Conservation (phyloP, 73 alveolate genomes). For the Stentor coeruleus region DNA sequence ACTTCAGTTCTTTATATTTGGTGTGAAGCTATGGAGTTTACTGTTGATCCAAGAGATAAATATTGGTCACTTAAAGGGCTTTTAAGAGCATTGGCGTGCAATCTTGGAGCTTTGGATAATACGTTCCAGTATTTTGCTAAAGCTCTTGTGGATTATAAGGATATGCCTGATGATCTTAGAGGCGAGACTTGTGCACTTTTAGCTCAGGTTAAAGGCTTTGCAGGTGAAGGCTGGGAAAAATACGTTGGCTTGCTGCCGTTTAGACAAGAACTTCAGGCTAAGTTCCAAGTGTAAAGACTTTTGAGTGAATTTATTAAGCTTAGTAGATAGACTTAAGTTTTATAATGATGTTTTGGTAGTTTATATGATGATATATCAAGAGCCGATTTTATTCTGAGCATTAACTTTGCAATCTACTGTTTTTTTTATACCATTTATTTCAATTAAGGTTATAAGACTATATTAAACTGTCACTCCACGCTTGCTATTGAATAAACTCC, state of each 20-base stretch:
- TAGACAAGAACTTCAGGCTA: not conserved
- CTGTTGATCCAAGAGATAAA: not conserved
- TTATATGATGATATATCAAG: too few relatives aligned
- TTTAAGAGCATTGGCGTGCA: not conserved
- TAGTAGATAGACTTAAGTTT: too few relatives aligned
- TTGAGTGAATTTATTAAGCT: too few relatives aligned
- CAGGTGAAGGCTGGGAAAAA: slow-evolving; percentile 9
- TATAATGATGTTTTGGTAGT: too few relatives aligned
- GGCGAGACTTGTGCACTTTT: not conserved
- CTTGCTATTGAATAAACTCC: too few relatives aligned
- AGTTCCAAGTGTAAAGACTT: slow-evolving; percentile 5
- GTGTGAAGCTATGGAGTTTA: not conserved
- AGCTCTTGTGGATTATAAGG: not conserved
- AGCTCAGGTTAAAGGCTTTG: not conserved
- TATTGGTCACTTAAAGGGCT: not conserved
- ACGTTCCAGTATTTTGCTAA: slow-evolving; percentile 17
- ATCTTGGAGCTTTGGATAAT: not conserved
- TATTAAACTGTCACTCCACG: too few relatives aligned
- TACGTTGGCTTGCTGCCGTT: not conserved
- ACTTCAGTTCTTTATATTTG: not conserved
- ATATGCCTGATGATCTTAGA: not conserved
- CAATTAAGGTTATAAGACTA: too few relatives aligned
- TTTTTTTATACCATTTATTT: too few relatives aligned
- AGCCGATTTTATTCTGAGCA: too few relatives aligned
- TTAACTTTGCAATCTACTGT: too few relatives aligned